phyloP scores from a whole-genome alignment of 192 early-diverging fungal species.

The Coemansia reversa region DNA sequence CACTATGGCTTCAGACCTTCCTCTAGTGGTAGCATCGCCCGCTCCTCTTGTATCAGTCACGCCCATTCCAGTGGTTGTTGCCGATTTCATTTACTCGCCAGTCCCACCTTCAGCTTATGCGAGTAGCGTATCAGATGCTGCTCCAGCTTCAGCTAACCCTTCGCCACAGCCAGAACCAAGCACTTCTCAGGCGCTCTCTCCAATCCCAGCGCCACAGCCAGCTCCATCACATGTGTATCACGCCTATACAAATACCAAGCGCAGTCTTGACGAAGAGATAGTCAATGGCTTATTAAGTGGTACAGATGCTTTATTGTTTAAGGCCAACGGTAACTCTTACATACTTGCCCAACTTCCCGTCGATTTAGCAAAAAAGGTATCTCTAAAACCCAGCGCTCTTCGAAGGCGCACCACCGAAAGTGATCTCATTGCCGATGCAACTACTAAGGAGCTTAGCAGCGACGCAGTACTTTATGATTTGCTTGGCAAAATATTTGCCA shows the following conservation, averaged over 20 bases:
- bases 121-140: background rate
- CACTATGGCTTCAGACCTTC: slow-evolving; percentile 9
- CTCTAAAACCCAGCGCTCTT: slow-evolving; percentile 10
- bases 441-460: slow-evolving; percentile 24
- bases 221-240: slow-evolving; percentile 19
- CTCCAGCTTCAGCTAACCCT: slow-evolving; percentile 9
- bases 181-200: background rate
- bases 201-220: slow-evolving; percentile 13
- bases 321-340: slow-evolving; percentile 26
- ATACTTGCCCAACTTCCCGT: slow-evolving; percentile 32
- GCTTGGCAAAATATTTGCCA: slow-evolving; percentile 25
- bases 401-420: slow-evolving; percentile 25
- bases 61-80: slow-evolving; percentile 23
- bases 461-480: slow-evolving; percentile 23
- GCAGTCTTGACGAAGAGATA: slow-evolving; percentile 13
- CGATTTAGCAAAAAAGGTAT: slow-evolving; percentile 15
- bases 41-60: slow-evolving; percentile 17
- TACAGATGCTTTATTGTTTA: slow-evolving; percentile 28
- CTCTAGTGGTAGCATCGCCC: slow-evolving; percentile 1
- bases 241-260: slow-evolving; percentile 19
- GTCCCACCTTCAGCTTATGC: slow-evolving; percentile 3
- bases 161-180: slow-evolving; percentile 6
- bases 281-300: slow-evolving; percentile 24
- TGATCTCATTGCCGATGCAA: slow-evolving; percentile 29
- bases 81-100: slow-evolving; percentile 36